Conservation (phyloP, 1,139 yeast genomes). For the Geotrichum candidum region DNA sequence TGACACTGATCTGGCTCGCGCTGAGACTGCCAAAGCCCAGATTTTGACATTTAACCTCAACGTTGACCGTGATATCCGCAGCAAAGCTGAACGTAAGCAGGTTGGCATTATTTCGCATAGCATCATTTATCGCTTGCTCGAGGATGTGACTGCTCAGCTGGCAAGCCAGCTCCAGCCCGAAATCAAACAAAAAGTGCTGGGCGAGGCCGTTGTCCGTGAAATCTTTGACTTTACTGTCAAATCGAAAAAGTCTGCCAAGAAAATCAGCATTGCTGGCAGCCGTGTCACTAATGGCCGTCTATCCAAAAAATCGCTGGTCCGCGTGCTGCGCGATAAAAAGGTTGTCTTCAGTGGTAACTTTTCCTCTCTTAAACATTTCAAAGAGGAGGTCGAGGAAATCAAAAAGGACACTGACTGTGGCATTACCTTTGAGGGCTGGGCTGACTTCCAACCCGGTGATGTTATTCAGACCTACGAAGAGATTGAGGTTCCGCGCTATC, state of each 20-base stretch:
- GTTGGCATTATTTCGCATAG: slow-evolving; percentile 64
- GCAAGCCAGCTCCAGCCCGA: slow-evolving; percentile 59
- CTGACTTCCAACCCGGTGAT: slow-evolving; percentile 70
- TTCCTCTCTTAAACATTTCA: slow-evolving; percentile 71
- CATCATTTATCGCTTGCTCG: slow-evolving; percentile 82
- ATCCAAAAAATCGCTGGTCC: slow-evolving; percentile 53
- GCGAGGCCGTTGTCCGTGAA: slow-evolving; percentile 66
- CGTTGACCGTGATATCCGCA: slow-evolving; percentile 57
- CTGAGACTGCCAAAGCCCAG: slow-evolving; percentile 65
- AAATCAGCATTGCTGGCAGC: slow-evolving; percentile 76
- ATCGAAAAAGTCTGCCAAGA: slow-evolving; percentile 40
- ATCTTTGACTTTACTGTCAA: slow-evolving; percentile 59
- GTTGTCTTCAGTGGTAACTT: slow-evolving; percentile 62
- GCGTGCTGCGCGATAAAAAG: slow-evolving; percentile 52
- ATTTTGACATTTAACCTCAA: slow-evolving; percentile 75
- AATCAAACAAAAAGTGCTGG: slow-evolving; percentile 58
- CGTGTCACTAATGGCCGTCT: slow-evolving; percentile 69
- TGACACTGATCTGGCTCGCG: slow-evolving; percentile 76
- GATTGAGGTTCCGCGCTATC: slow-evolving; percentile 57
- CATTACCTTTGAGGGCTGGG: slow-evolving; percentile 63
- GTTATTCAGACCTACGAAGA: slow-evolving; percentile 68
- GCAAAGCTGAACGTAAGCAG: slow-evolving; percentile 53
- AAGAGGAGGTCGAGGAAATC: slow-evolving; percentile 72
- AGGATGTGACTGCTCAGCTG: slow-evolving; percentile 67
- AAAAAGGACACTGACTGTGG: slow-evolving; percentile 92